Percentiles rank a stretch among this genome's conserved stretches.
These are phyloP conservation scores for Glebionis coronaria DNA, from an alignment of 129 eudicot genomes.

Conservation along the genomic window DNA sequence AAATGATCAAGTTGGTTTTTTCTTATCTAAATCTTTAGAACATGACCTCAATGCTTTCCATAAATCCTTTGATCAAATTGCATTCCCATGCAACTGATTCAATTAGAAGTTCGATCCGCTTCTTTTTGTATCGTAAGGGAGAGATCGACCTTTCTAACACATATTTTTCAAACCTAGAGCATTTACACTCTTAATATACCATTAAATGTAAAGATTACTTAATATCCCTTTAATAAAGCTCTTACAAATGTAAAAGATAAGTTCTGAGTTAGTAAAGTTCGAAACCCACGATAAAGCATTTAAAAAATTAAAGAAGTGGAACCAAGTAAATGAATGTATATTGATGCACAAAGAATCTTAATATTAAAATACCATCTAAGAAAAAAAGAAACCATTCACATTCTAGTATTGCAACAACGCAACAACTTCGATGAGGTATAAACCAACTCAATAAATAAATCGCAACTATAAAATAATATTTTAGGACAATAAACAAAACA, in stretches of 20 bases:
- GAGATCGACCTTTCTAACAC: too few relatives aligned
- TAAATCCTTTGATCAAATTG: too few relatives aligned
- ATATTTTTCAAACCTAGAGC: too few relatives aligned
- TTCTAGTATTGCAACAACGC: slow-evolving; percentile 24
- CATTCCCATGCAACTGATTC: too few relatives aligned
- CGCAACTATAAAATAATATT: neutral
- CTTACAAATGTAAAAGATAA: slow-evolving; percentile 4
- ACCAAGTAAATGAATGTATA: slow-evolving; percentile 9
- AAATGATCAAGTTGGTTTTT: too few relatives aligned
- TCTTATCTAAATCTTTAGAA: too few relatives aligned
- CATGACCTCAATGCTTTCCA: too few relatives aligned
- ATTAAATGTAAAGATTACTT: too few relatives aligned
- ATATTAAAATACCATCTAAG: slow-evolving; percentile 1
- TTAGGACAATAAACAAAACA: neutral
- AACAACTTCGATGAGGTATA: slow-evolving; percentile 13
- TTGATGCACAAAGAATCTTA: slow-evolving; percentile 19
- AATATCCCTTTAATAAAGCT: too few relatives aligned
- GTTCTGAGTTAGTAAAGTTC: neutral
- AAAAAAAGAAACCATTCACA: slow-evolving; percentile 23
- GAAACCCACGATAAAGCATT: slow-evolving; percentile 1
- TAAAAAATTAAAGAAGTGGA: slow-evolving; percentile 1
- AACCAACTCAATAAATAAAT: slow-evolving; percentile 11
- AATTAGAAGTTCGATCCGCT: too few relatives aligned
- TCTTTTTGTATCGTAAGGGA: too few relatives aligned
- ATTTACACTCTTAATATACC: too few relatives aligned